These are phyloP conservation scores for Exophiala dermatitidis DNA, from an alignment of 2,329 filamentous ascomycete species.

Conservation along the genomic window DNA sequence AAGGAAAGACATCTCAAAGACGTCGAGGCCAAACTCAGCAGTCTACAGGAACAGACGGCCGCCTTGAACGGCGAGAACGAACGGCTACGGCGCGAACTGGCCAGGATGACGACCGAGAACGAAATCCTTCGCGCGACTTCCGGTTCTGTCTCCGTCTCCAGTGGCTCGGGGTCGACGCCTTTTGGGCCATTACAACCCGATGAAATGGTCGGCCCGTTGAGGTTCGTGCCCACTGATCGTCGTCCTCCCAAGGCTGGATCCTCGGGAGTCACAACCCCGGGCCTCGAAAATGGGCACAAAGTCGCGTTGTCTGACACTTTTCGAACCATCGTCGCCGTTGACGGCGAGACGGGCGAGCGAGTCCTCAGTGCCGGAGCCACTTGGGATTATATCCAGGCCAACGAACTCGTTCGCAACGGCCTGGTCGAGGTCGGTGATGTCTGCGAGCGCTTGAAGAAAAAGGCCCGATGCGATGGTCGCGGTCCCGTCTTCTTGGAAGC, in stretches of 20 bases:
- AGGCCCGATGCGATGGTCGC: slow-evolving; percentile 76
- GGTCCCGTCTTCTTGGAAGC: slow-evolving; percentile 80
- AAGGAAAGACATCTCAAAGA: slow-evolving; percentile 94
- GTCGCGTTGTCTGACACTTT: slow-evolving; percentile 21
- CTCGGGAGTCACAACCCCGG: slow-evolving; percentile 32
- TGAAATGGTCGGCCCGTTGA: slow-evolving; percentile 55
- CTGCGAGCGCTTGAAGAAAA: slow-evolving; percentile 66
- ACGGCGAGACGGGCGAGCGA: slow-evolving; percentile 57
- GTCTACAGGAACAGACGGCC: slow-evolving; percentile 66
- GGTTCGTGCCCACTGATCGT: slow-evolving; percentile 65
- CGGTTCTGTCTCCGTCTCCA: slow-evolving; percentile 24
- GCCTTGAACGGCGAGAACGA: slow-evolving; percentile 76
- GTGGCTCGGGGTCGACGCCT: slow-evolving; percentile 14
- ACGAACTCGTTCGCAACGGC: slow-evolving; percentile 68
- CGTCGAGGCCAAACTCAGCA: slow-evolving; percentile 75
- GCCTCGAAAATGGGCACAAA: slow-evolving; percentile 26
- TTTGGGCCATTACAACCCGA: slow-evolving; percentile 17
- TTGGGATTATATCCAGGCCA: slow-evolving; percentile 82
- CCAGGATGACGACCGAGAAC: slow-evolving; percentile 81
- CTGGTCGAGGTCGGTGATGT: slow-evolving; percentile 75
- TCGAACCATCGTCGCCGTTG: slow-evolving; percentile 36
- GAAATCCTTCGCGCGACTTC: slow-evolving; percentile 82
- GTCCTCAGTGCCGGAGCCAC: slow-evolving; percentile 69
- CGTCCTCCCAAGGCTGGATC: slow-evolving; percentile 54
- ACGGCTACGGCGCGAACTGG: slow-evolving; percentile 72